Base-by-base conservation (phyloP, 2,329 filamentous ascomycete species). In the Beauveria asiatica region DNA sequence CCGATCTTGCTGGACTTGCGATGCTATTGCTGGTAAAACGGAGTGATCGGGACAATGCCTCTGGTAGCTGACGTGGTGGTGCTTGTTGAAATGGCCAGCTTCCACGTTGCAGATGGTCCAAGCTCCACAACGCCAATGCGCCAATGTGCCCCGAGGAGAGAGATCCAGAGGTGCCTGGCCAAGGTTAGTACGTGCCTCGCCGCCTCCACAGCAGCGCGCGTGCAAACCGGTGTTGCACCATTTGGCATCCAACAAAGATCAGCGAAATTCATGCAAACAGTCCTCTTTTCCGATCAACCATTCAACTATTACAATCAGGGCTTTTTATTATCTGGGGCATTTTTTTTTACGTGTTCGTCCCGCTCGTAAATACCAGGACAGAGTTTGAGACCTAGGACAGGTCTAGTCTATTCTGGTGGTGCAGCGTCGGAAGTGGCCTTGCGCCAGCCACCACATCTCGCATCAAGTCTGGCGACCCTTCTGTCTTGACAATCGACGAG, bases 101-200 rank as follows among this genome's bases (percentile, higher is more conserved):
- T 70, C 66, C 67, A 70, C 65, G 66, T 59, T 51, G 50, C 57
- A 46, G 49, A 41, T 68, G 65, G 67, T 64, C 65, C 64, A 68
- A 70, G 68, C 67, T 70, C 67, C 65, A 49, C 60, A 45, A 52
- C 13, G 33, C 33, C 11, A 2, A 16, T 13, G 30, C 30, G 30
- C 30, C 30, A 33, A 33, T 33, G 30, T 11, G 30, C 30, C 30
- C 11, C 33, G 11, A 37, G 33, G 13, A 37, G 11, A 33, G 11
- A 37, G 33, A 37, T 37, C 1, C 11, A 37, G 33, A 37, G 33
- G 33, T 37, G 33, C 5, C 33, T 37, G 33, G 33, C 11, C 33
- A 37, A 16, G 33, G 33, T n/a, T n/a, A n/a, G n/a, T 37, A 37
- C 11, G 33, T 37, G 16, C 58, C 58, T 52, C 41, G 41, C 57